Evolutionary conservation across 306 rosid species (phyloP), one percentile per base, ranked within the genome.

Genomic region (Sicyos edulis): DNA sequence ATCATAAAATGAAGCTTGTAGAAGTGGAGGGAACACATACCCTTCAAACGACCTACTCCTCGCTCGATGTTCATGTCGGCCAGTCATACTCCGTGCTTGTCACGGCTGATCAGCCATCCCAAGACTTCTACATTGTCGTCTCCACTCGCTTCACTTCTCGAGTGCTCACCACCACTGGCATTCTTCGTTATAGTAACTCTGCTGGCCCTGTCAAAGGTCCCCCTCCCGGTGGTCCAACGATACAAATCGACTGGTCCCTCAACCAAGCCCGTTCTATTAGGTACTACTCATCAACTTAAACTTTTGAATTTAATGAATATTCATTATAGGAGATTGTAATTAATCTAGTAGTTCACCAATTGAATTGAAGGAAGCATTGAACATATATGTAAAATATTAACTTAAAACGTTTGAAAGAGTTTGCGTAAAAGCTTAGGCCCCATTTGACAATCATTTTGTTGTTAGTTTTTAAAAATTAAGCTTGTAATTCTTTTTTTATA

Each of bases 1-100:
- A 84, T 68, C 99, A 95, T 81, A 87, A 78, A 74, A 4, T 95
- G 92, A 95, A 86, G 87, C 78, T 95, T 50, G 96, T 89, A 2
- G 99, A 95, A 73, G 99, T 93, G 72, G 99, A 93, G 80, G 99
- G 99, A 80, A 91, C 96, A n/a, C 99, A 93, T 83, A 89, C 96
- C 14, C 87, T 95, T 26, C 99, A 95, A 80, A 86, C 83, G 4
- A 81, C 95, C 1, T 95, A 85, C 81, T 95, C 99, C 10, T 95
- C 96, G 42, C 83, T 95, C 12, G 99, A 95, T 16, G 92, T 95
- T 71, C 99, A 95, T 51, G 88, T 83, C 4, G 99, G 99, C 9
- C 99, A 95, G 78, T 87, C 99, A 20, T 91, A 89, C 78, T 95
- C 99, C 3, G 96, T 89, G 32, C 86, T 95, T 0, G 76, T 95